These are phyloP conservation scores for Aspergillus novoparasiticus DNA, from an alignment of 2,329 filamentous ascomycete species.

Conservation along the genomic window DNA sequence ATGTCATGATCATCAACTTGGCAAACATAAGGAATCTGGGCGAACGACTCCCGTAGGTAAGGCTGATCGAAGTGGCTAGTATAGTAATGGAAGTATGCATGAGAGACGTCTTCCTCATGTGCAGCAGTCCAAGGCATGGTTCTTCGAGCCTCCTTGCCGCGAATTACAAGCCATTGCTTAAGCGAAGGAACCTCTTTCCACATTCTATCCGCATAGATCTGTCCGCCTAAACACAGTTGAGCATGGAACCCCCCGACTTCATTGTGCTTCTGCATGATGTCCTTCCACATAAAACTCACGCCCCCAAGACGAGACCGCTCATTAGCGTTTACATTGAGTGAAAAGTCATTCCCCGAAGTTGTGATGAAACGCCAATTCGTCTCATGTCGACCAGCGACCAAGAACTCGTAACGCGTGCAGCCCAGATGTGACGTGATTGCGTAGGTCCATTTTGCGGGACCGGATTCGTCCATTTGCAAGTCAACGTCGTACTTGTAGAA, in stretches of 20 bases:
- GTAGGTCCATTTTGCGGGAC: constrained; percentile 89
- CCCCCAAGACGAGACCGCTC: constrained; percentile 86
- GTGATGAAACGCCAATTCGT: constrained; percentile 94
- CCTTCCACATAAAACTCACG: constrained; percentile 97
- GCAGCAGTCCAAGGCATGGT: constrained; percentile 89
- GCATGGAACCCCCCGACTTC: constrained; percentile 96
- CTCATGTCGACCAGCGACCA: constrained; percentile 87
- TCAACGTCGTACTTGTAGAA: constrained; percentile 96
- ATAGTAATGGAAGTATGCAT: constrained; percentile 99
- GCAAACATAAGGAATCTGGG: constrained; percentile 91
- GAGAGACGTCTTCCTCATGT: constrained; percentile 91
- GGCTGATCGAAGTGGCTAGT: constrained; percentile 98
- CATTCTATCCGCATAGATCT: constrained; percentile 91
- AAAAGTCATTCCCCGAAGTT: constrained; percentile 95
- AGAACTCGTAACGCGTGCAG: constrained; percentile 97
- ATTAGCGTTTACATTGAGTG: constrained; percentile 79
- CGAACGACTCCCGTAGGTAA: constrained; percentile 90
- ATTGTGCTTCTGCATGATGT: constrained; percentile 94
- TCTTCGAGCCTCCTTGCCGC: constrained; percentile 89
- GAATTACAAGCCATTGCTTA: constrained; percentile 93
- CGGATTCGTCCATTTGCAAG: constrained; percentile 79
- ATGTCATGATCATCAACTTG: constrained; percentile 98
- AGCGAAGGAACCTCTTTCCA: constrained; percentile 95
- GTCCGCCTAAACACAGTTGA: constrained; percentile 87
- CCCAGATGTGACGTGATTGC: constrained; percentile 95